phyloP scores from a whole-genome alignment of 768 basidiomycete genomes.

The Tubosaeta brunneosetosa region DNA sequence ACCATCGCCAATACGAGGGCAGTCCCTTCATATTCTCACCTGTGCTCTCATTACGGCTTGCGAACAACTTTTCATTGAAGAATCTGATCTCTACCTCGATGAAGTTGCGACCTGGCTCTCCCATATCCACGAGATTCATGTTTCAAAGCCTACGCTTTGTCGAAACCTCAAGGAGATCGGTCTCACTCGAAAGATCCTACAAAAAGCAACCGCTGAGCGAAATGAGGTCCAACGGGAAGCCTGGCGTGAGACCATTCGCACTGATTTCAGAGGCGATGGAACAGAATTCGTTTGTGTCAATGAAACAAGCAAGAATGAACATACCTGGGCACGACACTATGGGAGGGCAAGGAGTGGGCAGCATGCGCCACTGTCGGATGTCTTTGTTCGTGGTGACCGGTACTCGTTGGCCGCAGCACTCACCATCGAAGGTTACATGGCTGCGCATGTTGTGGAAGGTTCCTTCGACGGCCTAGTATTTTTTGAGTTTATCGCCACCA shows the following conservation, averaged over 20 bases:
- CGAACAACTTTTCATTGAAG: conserved; percentile 14
- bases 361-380: neutral
- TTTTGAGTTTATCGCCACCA: too few species aligned
- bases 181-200: conserved; percentile 4
- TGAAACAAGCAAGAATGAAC: conserved; percentile 2
- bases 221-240: conserved; percentile 9
- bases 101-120: conserved; percentile 2
- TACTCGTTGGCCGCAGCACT: neutral
- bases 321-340: neutral
- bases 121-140: neutral
- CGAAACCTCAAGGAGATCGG: conserved; percentile 5
- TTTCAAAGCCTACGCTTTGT: neutral
- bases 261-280: neutral
- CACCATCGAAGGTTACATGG: neutral
- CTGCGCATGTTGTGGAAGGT: neutral
- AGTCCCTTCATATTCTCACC: neutral
- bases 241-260: too few species aligned
- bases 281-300: neutral
- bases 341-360: neutral
- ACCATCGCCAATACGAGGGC: neutral
- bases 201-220: conserved; percentile 21
- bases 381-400: neutral
- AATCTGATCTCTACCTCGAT: neutral
- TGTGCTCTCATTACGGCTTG: neutral
- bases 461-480: too few species aligned